These are phyloP conservation scores for Fusarium sacchari DNA, from an alignment of 2,329 filamentous ascomycete genomes.

Conservation along the genomic window DNA sequence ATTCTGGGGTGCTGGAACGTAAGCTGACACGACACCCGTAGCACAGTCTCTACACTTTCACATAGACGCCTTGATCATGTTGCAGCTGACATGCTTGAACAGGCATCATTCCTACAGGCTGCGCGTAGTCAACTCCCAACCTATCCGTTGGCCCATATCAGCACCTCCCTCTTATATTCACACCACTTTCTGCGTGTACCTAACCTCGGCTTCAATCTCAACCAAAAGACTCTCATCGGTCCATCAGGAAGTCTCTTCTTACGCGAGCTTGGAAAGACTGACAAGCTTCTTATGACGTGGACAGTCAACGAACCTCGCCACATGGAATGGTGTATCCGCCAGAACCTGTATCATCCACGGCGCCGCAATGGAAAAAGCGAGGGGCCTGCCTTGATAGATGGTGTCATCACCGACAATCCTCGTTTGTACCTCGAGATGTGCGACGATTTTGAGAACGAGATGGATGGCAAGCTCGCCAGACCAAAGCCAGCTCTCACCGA, in stretches of 20 bases:
- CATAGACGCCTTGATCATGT: neutral
- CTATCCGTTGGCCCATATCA: constrained; percentile 74
- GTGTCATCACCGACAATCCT: constrained; percentile 88
- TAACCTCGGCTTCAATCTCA: constrained; percentile 81
- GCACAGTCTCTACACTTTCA: neutral
- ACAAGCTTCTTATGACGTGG: constrained; percentile 79
- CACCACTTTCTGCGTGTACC: constrained; percentile 73
- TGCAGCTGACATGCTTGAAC: constrained; percentile 3
- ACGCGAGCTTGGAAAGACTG: constrained; percentile 58
- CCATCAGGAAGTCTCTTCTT: constrained; percentile 75
- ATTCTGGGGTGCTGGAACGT: constrained; percentile 86
- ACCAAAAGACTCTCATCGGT: constrained; percentile 74
- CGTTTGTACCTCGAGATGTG: constrained; percentile 72
- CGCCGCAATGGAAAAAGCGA: neutral
- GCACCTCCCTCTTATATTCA: constrained; percentile 73
- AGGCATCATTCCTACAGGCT: constrained; percentile 75
- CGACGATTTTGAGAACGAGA: constrained; percentile 50
- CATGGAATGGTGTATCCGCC: constrained; percentile 82
- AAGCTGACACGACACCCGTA: constrained; percentile 35
- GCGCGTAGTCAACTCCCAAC: constrained; percentile 69
- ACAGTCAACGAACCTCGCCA: constrained; percentile 82
- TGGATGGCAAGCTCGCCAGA: constrained; percentile 40
- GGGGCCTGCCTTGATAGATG: constrained; percentile 66
- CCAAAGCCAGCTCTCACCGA: constrained; percentile 17
- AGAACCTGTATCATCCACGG: constrained; percentile 51